Evolutionary conservation across 495 filamentous ascomycete species (phyloP).

Genomic region (Tirmania nivea): DNA sequence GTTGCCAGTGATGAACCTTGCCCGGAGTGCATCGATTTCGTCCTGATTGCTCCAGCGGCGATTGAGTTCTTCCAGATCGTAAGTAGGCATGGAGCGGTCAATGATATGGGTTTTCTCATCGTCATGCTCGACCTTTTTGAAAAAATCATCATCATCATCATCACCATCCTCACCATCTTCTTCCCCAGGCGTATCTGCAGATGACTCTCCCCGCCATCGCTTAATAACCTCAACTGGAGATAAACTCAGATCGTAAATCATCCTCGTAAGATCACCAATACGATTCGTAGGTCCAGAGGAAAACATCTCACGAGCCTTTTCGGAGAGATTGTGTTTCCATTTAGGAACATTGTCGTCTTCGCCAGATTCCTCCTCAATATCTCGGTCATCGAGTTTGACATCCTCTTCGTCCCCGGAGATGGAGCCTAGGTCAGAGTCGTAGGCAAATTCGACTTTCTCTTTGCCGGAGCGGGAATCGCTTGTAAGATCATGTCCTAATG

Average conservation of each 20-base stretch:
- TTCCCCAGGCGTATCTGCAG: conserved; percentile 8
- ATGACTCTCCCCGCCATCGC: conserved; percentile 51
- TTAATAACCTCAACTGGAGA: conserved; percentile 50
- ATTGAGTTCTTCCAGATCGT: conserved; percentile 61
- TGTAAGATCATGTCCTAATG: conserved; percentile 26
- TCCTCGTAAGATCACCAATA: conserved; percentile 52
- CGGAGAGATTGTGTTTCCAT: conserved; percentile 75
- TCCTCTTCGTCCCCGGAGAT: conserved; percentile 45
- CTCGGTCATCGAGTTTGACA: conserved; percentile 37
- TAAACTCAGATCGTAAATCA: conserved; percentile 73
- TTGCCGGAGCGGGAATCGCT: conserved; percentile 21
- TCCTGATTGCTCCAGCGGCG: conserved; percentile 65
- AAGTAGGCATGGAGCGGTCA: conserved; percentile 54
- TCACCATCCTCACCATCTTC: conserved; percentile 25
- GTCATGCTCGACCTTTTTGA: conserved; percentile 48
- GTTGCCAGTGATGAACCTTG: conserved; percentile 50
- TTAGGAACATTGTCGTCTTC: conserved; percentile 43
- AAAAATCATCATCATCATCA: conserved; percentile 48
- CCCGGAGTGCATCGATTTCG: conserved; percentile 49
- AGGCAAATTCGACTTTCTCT: conserved; percentile 65
- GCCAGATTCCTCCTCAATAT: conserved; percentile 26
- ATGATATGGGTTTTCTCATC: conserved; percentile 40
- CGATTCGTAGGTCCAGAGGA: conserved; percentile 45
- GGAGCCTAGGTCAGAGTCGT: conserved; percentile 89
- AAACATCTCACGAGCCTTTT: conserved; percentile 52